phyloP scores from a whole-genome alignment of 768 basidiomycete species.

The Cystobasidium tubakii region DNA sequence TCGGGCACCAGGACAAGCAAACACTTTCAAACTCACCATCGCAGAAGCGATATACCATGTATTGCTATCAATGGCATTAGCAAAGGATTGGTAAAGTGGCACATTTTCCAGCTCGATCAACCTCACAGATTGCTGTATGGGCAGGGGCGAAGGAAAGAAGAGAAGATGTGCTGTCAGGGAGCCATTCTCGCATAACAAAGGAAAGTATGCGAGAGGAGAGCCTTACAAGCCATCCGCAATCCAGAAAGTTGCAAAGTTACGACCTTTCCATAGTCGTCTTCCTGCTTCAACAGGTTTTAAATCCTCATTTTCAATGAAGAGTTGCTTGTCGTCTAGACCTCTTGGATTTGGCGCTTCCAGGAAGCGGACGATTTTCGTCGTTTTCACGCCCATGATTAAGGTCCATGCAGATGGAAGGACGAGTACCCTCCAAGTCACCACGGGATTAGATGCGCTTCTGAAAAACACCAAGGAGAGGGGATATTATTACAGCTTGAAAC shows the following conservation, averaged over 20 bases:
- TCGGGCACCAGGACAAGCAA: neutral
- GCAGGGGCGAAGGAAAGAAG: neutral
- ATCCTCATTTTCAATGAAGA: constrained; percentile 60
- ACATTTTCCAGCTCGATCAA: constrained; percentile 42
- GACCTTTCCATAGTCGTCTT: constrained; percentile 60
- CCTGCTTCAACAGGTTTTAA: constrained; percentile 62
- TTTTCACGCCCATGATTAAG: constrained; percentile 4
- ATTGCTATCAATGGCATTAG: neutral
- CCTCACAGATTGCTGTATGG: constrained; percentile 14
- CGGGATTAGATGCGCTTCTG: no score
- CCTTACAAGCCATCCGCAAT: constrained; percentile 63
- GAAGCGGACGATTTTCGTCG: neutral
- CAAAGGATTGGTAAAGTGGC: neutral
- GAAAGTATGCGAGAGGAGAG: no score
- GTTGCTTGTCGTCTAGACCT: constrained; percentile 32
- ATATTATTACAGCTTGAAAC: neutral
- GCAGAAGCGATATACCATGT: constrained; percentile 48
- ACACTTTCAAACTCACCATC: constrained; percentile 42
- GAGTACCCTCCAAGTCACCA: no score
- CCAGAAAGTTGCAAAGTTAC: constrained; percentile 61
- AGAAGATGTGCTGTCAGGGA: neutral
- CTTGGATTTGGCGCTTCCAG: constrained; percentile 27
- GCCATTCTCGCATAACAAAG: no score
- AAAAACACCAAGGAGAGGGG: neutral
- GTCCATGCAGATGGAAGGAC: neutral